Evolutionary conservation across 1,139 yeast genomes (phyloP).

Genomic region (Taiozyma sp.): DNA sequence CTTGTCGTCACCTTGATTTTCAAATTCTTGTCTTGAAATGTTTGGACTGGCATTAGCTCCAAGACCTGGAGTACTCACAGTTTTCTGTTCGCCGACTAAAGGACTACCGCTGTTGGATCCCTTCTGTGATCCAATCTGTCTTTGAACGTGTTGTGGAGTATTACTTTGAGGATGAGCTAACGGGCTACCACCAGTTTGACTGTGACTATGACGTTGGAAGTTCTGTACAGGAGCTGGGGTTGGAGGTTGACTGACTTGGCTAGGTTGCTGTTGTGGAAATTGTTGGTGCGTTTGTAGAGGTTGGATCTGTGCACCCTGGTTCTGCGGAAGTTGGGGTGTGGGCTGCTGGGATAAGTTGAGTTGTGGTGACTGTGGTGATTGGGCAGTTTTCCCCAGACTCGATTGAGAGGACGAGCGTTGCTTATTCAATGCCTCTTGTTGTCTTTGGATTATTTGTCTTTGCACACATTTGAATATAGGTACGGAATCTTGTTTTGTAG

Average conservation of each 20-base stretch:
- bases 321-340: conserved; percentile 1
- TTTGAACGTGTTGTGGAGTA: conserved; percentile 10
- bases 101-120: conserved; percentile 18
- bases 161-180: conserved; percentile 6
- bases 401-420: conserved; percentile 21
- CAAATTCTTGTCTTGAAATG: not conserved
- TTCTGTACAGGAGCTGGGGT: conserved; percentile 8
- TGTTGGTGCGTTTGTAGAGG: conserved; percentile 5
- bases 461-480: too few relatives aligned
- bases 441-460: conserved; percentile 28
- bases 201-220: conserved; percentile 7
- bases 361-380: conserved; percentile 12
- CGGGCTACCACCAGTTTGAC: conserved; percentile 12
- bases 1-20: conserved; percentile 7
- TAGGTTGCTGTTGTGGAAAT: conserved; percentile 2
- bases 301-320: conserved; percentile 21
- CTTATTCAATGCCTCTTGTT: conserved; percentile 24
- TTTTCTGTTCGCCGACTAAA: conserved; percentile 9
- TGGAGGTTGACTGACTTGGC: conserved; percentile 10
- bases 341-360: conserved; percentile 4
- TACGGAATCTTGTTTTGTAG: conserved; percentile 54
- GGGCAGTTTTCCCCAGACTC: conserved; percentile 15
- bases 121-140: conserved; percentile 11
- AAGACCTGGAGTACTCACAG: not conserved
- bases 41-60: not conserved